These are phyloP conservation scores for Suillus lakei DNA, from an alignment of 768 basidiomycete species.

Conservation along the genomic window DNA sequence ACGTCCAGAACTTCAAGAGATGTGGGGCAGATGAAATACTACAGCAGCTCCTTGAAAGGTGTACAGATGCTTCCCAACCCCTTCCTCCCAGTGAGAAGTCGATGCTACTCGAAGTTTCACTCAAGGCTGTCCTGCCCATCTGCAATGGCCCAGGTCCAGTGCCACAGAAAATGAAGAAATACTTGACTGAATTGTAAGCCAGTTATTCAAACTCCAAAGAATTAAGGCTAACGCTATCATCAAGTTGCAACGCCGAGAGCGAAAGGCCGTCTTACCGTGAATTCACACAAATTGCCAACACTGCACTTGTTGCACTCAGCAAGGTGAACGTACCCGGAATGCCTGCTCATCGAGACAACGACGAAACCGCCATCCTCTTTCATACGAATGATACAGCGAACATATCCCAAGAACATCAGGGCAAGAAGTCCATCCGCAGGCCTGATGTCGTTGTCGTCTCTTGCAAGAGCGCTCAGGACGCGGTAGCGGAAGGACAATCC, in stretches of 20 bases:
- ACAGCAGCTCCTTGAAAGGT: background rate
- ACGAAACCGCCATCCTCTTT: background rate
- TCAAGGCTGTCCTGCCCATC: slow-evolving; percentile 4
- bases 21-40: background rate
- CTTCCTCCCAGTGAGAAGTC: slow-evolving; percentile 3
- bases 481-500: background rate
- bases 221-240: background rate
- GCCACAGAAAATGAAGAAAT: background rate
- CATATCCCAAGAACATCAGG: background rate
- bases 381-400: background rate
- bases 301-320: background rate
- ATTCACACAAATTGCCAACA: slow-evolving; percentile 3
- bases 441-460: slow-evolving; percentile 6
- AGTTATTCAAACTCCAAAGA: background rate
- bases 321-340: background rate
- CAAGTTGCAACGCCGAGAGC: background rate
- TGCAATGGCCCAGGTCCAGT: background rate
- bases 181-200: background rate
- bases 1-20: background rate
- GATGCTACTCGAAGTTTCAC: background rate
- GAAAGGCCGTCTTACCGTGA: background rate
- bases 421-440: background rate
- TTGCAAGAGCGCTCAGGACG: background rate
- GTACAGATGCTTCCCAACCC: background rate
- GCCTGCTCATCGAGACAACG: background rate